Percentiles rank a stretch among this genome's conserved stretches.
Evolutionary conservation across 2,329 filamentous ascomycete genomes (phyloP).

Genomic region (Trichophyton verrucosum): DNA sequence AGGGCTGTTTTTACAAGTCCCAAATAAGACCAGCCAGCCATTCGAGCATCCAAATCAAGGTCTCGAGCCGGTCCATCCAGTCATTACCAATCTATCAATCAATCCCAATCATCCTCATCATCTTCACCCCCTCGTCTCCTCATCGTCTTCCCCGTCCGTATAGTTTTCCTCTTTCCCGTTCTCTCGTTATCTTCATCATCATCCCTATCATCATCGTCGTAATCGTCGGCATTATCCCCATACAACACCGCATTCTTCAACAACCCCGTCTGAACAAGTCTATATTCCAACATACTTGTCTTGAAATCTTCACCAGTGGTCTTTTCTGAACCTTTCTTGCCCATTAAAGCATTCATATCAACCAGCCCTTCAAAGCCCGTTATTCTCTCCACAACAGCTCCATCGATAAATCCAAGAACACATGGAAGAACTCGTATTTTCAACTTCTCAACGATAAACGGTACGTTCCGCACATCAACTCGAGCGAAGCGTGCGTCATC

Average conservation of each 20-base stretch:
- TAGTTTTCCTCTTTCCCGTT: conserved; percentile 15
- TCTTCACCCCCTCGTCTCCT: conserved; percentile 16
- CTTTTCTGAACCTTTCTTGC: conserved; percentile 22
- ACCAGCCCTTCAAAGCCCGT: conserved; percentile 37
- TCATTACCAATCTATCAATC: conserved; percentile 12
- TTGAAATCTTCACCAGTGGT: conserved; percentile 27
- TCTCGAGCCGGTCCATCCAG: not conserved
- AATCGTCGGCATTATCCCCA: conserved; percentile 17
- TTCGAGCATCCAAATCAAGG: not conserved
- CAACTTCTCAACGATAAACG: conserved; percentile 38
- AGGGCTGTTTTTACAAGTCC: not conserved
- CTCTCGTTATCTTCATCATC: conserved; percentile 17
- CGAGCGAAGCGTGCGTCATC: conserved; percentile 31
- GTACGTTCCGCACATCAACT: conserved; percentile 35
- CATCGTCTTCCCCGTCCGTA: conserved; percentile 23
- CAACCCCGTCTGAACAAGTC: conserved; percentile 29
- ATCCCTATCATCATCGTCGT: conserved; percentile 15
- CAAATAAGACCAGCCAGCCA: not conserved
- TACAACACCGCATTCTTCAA: conserved; percentile 25
- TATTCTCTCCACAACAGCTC: conserved; percentile 33
- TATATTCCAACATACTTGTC: conserved; percentile 31
- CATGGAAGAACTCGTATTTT: conserved; percentile 36
- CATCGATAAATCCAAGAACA: conserved; percentile 38
- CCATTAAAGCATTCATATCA: not conserved
- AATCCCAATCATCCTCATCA: conserved; percentile 39